phyloP scores from a whole-genome alignment of 345 rosid species.

The Heritiera littoralis region DNA sequence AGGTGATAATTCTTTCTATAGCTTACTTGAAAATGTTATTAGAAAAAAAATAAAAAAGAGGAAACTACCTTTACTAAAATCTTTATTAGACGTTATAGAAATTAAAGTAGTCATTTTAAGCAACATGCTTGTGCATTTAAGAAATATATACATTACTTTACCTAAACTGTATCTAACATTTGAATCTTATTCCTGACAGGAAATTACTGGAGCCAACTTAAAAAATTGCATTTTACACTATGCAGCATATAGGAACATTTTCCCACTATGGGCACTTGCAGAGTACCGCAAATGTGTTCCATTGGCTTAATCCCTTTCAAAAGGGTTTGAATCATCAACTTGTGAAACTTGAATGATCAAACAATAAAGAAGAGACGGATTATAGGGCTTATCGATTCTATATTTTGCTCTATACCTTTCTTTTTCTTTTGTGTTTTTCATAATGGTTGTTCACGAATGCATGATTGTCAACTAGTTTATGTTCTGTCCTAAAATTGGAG shows the following conservation, averaged over 20 bases:
- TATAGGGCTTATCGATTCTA: background rate
- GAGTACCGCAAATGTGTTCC: constrained; percentile 56
- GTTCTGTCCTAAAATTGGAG: background rate
- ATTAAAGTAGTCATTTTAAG: too few species aligned
- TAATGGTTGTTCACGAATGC: background rate
- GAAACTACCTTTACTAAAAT: too few species aligned
- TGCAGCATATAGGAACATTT: constrained; percentile 69
- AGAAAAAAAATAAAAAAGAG: too few species aligned
- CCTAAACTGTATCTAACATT: background rate
- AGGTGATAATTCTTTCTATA: constrained; percentile 23
- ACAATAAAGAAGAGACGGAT: background rate
- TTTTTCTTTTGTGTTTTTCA: background rate
- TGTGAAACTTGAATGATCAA: background rate
- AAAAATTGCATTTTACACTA: constrained; percentile 78
- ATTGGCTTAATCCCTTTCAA: background rate
- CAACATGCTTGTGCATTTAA: too few species aligned
- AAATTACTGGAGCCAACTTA: constrained; percentile 71
- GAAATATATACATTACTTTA: too few species aligned
- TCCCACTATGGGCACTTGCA: constrained; percentile 71
- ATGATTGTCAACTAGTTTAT: background rate
- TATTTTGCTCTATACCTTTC: background rate
- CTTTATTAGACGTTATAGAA: too few species aligned
- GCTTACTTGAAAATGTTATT: background rate
- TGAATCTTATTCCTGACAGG: constrained; percentile 28
- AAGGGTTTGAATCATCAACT: background rate